Evolutionary conservation across 768 basidiomycete species (phyloP).

Genomic region (Termitomyces sp.): DNA sequence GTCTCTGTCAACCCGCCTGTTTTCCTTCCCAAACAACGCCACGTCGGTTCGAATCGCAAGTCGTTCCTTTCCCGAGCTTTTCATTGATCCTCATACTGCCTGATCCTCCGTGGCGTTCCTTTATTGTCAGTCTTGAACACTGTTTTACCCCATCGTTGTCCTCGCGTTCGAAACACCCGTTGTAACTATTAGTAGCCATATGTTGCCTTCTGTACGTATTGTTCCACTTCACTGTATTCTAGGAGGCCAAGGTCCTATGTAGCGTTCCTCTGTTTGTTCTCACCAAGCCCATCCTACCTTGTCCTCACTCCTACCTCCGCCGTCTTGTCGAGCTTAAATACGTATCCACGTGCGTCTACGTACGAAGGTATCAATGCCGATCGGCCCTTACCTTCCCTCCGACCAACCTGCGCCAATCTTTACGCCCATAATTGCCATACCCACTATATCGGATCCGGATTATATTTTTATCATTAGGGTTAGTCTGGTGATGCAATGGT

Average conservation of each 20-base stretch:
- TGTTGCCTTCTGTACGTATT: slow-evolving; percentile 2
- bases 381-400: not conserved
- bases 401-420: not conserved
- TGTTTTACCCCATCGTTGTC: slow-evolving; percentile 4
- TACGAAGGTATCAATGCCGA: not conserved
- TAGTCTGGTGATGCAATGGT: slow-evolving; percentile 10
- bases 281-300: not conserved
- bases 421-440: not conserved
- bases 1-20: slow-evolving; percentile 14
- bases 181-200: slow-evolving; percentile 2
- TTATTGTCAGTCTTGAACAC: not conserved
- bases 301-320: not conserved
- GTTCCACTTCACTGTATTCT: slow-evolving; percentile 11
- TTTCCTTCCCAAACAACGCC: slow-evolving; percentile 5
- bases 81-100: not conserved
- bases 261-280: not conserved
- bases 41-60: slow-evolving; percentile 2
- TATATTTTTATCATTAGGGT: slow-evolving; percentile 13
- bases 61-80: slow-evolving; percentile 10
- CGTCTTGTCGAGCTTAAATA: not conserved
- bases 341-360: not conserved
- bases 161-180: slow-evolving; percentile 1
- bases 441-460: slow-evolving; percentile 10
- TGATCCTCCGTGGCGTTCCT: slow-evolving; percentile 4
- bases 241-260: slow-evolving; percentile 1